Evolutionary conservation across 2,329 filamentous ascomycete species (phyloP).

Genomic region (Metarhizium anisopliae): DNA sequence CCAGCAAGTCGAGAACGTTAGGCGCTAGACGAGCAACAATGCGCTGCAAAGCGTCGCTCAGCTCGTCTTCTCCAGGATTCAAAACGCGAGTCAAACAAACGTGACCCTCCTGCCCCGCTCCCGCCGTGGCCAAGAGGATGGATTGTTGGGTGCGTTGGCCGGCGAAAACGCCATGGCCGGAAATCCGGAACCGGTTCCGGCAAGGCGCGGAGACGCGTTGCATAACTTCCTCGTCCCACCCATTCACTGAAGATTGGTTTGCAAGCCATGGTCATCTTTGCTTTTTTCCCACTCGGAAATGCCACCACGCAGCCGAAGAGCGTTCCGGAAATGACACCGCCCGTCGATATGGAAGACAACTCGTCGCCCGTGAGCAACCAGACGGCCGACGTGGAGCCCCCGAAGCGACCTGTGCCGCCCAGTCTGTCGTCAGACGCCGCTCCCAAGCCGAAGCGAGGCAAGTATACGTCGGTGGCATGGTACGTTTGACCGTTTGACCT

Average conservation of each 20-base stretch:
- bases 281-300: neutral
- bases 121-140: too few relatives aligned
- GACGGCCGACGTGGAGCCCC: neutral
- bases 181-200: neutral
- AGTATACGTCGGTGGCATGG: conserved; percentile 29
- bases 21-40: too few relatives aligned
- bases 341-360: neutral
- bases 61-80: too few relatives aligned
- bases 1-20: too few relatives aligned
- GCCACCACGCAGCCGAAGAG: neutral
- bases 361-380: conserved; percentile 1
- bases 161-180: neutral
- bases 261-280: neutral
- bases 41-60: too few relatives aligned
- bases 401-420: conserved; percentile 5
- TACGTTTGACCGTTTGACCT: conserved; percentile 13
- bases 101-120: too few relatives aligned
- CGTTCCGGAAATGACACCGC: neutral
- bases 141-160: too few relatives aligned
- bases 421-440: neutral
- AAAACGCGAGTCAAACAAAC: too few relatives aligned
- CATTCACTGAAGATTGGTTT: neutral
- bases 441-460: conserved; percentile 22
- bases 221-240: neutral
- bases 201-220: neutral